Base-by-base conservation (phyloP, 768 basidiomycete genomes). In the Pleurotus ostreatus region DNA sequence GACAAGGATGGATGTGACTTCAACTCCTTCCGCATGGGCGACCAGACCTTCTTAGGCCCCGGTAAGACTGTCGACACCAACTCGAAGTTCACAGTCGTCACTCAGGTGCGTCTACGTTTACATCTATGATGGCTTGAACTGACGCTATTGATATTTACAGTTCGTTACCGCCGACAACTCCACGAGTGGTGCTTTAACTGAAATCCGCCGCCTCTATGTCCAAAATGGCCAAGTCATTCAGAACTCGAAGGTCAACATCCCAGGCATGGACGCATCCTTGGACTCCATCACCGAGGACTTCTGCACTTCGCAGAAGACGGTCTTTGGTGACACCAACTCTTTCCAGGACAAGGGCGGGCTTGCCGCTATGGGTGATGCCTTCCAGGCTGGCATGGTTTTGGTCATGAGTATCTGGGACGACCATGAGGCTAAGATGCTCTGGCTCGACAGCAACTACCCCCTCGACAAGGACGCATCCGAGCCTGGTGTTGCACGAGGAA, bases 21-120 rank as follows among this genome's bases (percentile, higher is more conserved):
- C 74, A 77, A 76, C 69, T 72, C 75, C n/a, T 77, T 62, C 66
- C 72, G 75, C 59, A 68, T 73, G 72, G 75, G 74, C 54, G 61
- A 71, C 63, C 48, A 46, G 7, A 26, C 51, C 40, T 76, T 74
- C 72, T 69, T 68, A 63, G 75, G 75, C 47, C 59, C 61, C 18
- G 70, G 70, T 55, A 54, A 59, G 59, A 71, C 66, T 51, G 67
- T 76, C 66, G 71, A 76, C 64, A 77, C 74, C 60, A 66, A 56
- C 63, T 54, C 59, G 38, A 64, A 63, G 59, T 68, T 77, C 67
- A 77, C 75, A 47, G 73, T 76, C 57, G 74, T 76, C 59, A 75
- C 75, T 46, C 75, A 53, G 51, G 51, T 53, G 13, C 15, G 51
- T 41, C 11, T 15, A 12, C n/a, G 7, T 25, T 16, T 25, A 30